Conservation (phyloP, 257 asterid species). For the Nicotiana undulata region DNA sequence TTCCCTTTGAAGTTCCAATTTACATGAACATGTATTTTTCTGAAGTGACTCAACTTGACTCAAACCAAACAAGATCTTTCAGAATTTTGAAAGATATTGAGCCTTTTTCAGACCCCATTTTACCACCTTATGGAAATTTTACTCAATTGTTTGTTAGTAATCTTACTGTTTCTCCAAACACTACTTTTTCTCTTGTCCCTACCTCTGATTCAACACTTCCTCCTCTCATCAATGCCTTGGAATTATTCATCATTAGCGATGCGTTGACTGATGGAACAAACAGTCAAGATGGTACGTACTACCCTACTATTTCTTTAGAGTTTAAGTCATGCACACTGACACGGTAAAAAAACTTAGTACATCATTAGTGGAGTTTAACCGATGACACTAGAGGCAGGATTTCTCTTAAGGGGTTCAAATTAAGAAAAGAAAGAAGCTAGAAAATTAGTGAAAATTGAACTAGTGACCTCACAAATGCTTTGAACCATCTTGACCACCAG, state of each 20-base stretch:
- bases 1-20: slow-evolving; percentile 9
- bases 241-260: slow-evolving; percentile 28
- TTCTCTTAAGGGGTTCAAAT: too few relatives aligned
- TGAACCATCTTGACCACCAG: too few relatives aligned
- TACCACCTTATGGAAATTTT: slow-evolving; percentile 34
- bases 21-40: slow-evolving; percentile 49
- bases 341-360: too few relatives aligned
- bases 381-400: too few relatives aligned
- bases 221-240: slow-evolving; percentile 62
- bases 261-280: slow-evolving; percentile 29
- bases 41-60: slow-evolving; percentile 28
- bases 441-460: too few relatives aligned
- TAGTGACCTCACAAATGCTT: too few relatives aligned
- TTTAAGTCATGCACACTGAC: too few relatives aligned
- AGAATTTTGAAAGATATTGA: slow-evolving; percentile 9
- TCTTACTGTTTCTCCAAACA: slow-evolving; percentile 15
- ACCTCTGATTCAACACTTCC: slow-evolving; percentile 42
- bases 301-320: too few relatives aligned
- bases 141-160: background rate
- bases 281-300: slow-evolving; percentile 32
- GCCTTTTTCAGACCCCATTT: slow-evolving; percentile 15
- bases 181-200: slow-evolving; percentile 29
- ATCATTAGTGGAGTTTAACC: too few relatives aligned
- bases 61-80: slow-evolving; percentile 32
- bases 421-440: too few relatives aligned